Evolutionary conservation across 148 eudicot species (phyloP), one percentile per base, ranked within the genome.

Genomic region (Vaccinium myrtillus): DNA sequence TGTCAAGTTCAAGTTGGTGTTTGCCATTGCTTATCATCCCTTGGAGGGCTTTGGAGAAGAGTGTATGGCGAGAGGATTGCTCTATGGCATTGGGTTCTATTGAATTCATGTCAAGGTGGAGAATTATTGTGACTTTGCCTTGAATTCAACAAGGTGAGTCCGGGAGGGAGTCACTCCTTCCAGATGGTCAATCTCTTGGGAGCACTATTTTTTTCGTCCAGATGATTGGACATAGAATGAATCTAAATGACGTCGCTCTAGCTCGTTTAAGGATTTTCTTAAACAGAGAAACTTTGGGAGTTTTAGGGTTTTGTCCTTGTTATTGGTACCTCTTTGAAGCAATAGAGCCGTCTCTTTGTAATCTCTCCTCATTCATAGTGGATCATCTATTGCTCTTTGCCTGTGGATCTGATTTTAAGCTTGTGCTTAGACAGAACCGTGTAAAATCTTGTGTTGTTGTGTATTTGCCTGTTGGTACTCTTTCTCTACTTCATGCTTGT

Each of bases 1-100:
- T 59, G 67, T 61, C 25, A 21, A 61, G 67, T 61, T 61, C 67
- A 61, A 61, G 67, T 61, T 61, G 65, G 65, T 58, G 65, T 58
- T 58, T 58, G 65, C 65, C 8, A 8, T 21, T 58, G 18, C 65
- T 58, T 21, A 19, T 21, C n/a, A 8, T 36, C 58, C 58, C 21
- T 56, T 56, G 3, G 25, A 19, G 65, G 67, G 67, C 21, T 61
- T 61, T 61, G 67, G 25, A 61, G 25, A 61, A 61, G 25, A 61
- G n/a, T 21, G 67, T n/a, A 6, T 7, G 25, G 25, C n/a, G 67
- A 61, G 67, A 61, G 67, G 67, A 61, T 61, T 61, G 67, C 25
- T 61, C 67, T 61, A 21, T 21, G 12, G 25, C 21, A 10, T 61
- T 61, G 25, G 67, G n/a, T 19, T 61, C 23, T 61, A 2, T 21